phyloP scores from a whole-genome alignment of 306 rosid species.

The Biancaea sappan region DNA sequence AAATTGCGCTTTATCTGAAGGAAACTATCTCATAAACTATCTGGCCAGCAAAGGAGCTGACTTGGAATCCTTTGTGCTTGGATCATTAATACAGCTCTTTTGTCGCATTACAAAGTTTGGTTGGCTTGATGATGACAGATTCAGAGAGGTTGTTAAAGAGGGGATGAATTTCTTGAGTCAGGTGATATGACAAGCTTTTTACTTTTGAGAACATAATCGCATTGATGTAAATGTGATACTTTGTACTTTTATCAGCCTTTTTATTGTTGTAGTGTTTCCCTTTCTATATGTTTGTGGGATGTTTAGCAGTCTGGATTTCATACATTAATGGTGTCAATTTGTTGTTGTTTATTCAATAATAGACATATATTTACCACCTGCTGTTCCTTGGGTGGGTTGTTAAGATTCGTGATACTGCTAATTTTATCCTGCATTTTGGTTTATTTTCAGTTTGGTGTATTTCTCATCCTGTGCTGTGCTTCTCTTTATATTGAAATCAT shows the following conservation, averaged over 20 bases:
- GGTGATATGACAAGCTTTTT: conserved; percentile 38
- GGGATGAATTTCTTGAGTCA: conserved; percentile 49
- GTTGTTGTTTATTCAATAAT: neutral
- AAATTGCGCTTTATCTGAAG: conserved; percentile 47
- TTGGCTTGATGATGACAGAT: conserved; percentile 59
- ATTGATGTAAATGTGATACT: conserved; percentile 14
- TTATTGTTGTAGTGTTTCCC: neutral
- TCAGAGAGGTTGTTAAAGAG: conserved; percentile 48
- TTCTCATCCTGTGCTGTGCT: conserved; percentile 18
- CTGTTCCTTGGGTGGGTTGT: conserved; percentile 4
- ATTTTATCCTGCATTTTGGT: neutral
- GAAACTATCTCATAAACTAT: conserved; percentile 55
- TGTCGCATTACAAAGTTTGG: conserved; percentile 55
- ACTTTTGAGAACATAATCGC: conserved; percentile 12
- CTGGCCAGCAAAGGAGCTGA: conserved; percentile 61
- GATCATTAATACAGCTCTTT: conserved; percentile 50
- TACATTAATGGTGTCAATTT: neutral
- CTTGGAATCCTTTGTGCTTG: conserved; percentile 52
- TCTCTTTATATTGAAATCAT: conserved; percentile 21
- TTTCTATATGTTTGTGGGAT: neutral
- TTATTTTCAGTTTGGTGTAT: neutral
- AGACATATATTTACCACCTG: conserved; percentile 14
- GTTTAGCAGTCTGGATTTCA: neutral
- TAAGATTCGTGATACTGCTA: neutral
- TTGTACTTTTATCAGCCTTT: neutral